Percentiles rank a stretch among this genome's conserved stretches.
These are phyloP conservation scores for Wickerhamiella allomyrinae DNA, from an alignment of 805 yeast genomes.

Conservation along the genomic window DNA sequence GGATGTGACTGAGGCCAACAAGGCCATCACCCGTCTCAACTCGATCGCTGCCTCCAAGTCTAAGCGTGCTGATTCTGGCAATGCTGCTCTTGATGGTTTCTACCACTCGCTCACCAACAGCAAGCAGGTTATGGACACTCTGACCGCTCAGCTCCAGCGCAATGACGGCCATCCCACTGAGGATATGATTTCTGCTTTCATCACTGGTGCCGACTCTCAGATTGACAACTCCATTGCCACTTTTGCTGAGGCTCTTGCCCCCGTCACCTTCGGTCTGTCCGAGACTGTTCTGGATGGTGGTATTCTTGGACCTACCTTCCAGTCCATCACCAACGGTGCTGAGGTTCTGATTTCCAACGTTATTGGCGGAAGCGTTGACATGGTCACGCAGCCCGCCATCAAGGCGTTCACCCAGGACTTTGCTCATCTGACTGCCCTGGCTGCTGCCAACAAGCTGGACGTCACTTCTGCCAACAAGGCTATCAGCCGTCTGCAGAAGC, in stretches of 20 bases:
- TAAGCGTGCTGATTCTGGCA: neutral
- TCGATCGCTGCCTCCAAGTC: neutral
- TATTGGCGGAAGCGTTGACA: constrained; percentile 17
- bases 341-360: constrained; percentile 19
- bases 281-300: constrained; percentile 12
- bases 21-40: neutral
- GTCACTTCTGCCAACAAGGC: constrained; percentile 3
- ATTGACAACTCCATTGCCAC: constrained; percentile 20
- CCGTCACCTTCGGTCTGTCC: constrained; percentile 13
- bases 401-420: constrained; percentile 8
- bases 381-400: constrained; percentile 5
- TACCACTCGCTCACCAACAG: constrained; percentile 14
- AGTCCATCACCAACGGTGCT: constrained; percentile 22
- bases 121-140: constrained; percentile 14
- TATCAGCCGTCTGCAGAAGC: constrained; percentile 1
- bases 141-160: constrained; percentile 7
- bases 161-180: constrained; percentile 9
- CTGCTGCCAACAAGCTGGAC: constrained; percentile 10
- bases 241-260: constrained; percentile 11
- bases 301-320: constrained; percentile 22
- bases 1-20: constrained; percentile 3
- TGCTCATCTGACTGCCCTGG: constrained; percentile 9
- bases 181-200: constrained; percentile 11
- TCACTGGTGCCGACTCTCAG: constrained; percentile 24
- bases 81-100: constrained; percentile 5